A percentile compares a stretch with the other conserved stretches of the same genome.
phyloP scores from a whole-genome alignment of 139 green algal species.

The Axilococcus clingmanii region DNA sequence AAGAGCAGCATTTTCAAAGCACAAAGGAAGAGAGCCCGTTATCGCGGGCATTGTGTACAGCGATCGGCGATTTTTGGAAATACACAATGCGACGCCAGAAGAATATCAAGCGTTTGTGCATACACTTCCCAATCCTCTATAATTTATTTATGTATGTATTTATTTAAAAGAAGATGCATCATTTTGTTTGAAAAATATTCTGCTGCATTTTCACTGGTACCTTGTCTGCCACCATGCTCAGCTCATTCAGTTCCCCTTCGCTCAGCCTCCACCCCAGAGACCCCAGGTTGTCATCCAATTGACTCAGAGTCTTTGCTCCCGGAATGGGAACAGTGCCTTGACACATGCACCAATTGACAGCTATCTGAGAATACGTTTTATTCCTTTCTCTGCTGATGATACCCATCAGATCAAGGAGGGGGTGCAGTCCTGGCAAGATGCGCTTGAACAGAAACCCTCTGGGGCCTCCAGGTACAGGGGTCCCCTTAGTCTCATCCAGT shows the following conservation, averaged over 20 bases:
- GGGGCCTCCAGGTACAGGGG: constrained; percentile 51
- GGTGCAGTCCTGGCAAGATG: constrained; percentile 62
- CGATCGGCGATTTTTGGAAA: too few relatives aligned
- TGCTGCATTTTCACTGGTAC: constrained; percentile 59
- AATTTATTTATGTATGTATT: too few relatives aligned
- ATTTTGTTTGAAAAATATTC: constrained; percentile 85
- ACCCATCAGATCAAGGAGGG: constrained; percentile 49
- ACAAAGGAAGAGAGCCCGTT: too few relatives aligned
- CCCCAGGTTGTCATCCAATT: constrained; percentile 56
- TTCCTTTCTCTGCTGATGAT: constrained; percentile 43
- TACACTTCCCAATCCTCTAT: too few relatives aligned
- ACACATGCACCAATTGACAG: constrained; percentile 92
- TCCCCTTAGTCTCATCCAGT: constrained; percentile 6
- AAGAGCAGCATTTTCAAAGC: too few relatives aligned
- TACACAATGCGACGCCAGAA: too few relatives aligned
- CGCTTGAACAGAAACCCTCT: constrained; percentile 66
- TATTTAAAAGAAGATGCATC: too few relatives aligned
- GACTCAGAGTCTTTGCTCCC: constrained; percentile 70
- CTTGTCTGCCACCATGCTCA: constrained; percentile 43
- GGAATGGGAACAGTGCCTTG: constrained; percentile 89
- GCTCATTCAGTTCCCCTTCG: constrained; percentile 47
- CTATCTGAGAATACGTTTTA: constrained; percentile 72
- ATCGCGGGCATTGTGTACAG: too few relatives aligned
- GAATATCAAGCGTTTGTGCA: too few relatives aligned
- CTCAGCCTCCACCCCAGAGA: constrained; percentile 64